A percentile compares a stretch with the other conserved stretches of the same genome.
phyloP scores from a whole-genome alignment of 352 stramenopile genomes.

The Achlya hypogyna region DNA sequence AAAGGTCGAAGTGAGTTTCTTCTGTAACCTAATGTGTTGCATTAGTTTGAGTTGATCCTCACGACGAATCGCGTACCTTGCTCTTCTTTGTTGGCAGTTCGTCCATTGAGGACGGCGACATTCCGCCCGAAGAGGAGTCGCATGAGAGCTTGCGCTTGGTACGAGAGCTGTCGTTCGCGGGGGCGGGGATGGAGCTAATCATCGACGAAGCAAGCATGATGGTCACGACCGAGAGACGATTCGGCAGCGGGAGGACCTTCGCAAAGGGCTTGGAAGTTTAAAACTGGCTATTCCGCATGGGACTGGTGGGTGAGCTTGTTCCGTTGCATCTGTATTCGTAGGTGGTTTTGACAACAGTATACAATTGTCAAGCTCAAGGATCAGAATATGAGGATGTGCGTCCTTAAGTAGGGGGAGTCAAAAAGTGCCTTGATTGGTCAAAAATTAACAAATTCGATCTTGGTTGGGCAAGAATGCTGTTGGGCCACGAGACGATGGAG shows the following conservation, averaged over 20 bases:
- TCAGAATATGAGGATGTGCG: neutral
- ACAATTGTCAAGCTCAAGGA: neutral
- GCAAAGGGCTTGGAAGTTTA: neutral
- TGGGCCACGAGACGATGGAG: too few relatives aligned
- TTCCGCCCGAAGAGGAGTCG: neutral
- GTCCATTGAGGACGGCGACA: constrained; percentile 11
- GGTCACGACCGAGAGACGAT: neutral
- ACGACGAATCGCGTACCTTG: constrained; percentile 1
- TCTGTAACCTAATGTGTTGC: constrained; percentile 1
- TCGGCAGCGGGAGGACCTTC: neutral
- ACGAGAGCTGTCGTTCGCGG: neutral
- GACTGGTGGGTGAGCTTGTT: neutral
- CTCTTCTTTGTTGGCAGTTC: constrained; percentile 3
- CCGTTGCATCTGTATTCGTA: neutral
- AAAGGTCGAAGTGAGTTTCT: constrained; percentile 1
- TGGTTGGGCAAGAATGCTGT: too few relatives aligned
- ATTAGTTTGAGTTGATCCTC: neutral
- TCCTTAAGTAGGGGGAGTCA: too few relatives aligned
- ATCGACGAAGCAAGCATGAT: constrained; percentile 19
- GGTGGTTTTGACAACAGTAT: neutral
- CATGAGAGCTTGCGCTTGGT: constrained; percentile 3
- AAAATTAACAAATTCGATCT: too few relatives aligned
- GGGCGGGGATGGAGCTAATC: constrained; percentile 3
- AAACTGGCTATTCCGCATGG: neutral
- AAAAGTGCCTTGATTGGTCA: too few relatives aligned